Conservation (phyloP, 345 rosid species). For the Salix exigua region DNA sequence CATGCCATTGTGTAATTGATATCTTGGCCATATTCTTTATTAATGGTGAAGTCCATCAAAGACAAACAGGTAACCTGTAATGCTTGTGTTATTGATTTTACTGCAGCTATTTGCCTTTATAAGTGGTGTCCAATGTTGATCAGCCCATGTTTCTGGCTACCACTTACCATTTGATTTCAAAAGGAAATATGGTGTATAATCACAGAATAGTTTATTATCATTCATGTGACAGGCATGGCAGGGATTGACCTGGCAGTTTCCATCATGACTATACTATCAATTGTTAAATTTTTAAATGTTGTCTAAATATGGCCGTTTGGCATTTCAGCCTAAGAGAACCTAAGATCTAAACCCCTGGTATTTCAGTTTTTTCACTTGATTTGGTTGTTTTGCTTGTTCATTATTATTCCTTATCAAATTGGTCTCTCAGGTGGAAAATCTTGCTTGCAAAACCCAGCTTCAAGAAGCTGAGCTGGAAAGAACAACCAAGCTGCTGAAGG, state of each 20-base stretch:
- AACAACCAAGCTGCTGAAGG: constrained; percentile 80
- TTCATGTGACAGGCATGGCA: constrained; percentile 56
- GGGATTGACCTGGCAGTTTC: background rate
- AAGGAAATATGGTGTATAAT: constrained; percentile 68
- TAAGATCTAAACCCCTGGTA: background rate
- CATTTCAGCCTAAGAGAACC: background rate
- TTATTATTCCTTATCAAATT: constrained; percentile 19
- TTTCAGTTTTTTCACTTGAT: background rate
- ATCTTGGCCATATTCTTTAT: background rate
- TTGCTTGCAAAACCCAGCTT: constrained; percentile 68
- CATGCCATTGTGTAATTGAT: background rate
- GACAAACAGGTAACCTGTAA: constrained; percentile 95
- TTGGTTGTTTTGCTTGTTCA: constrained; percentile 13
- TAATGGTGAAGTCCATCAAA: constrained; percentile 72
- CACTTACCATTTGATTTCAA: constrained; percentile 87
- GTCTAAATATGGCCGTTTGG: background rate
- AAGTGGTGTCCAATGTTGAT: constrained; percentile 88
- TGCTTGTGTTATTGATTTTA: constrained; percentile 82
- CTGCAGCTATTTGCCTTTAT: constrained; percentile 93
- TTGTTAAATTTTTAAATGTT: background rate
- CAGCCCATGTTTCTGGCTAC: constrained; percentile 97
- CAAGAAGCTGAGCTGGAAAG: constrained; percentile 93
- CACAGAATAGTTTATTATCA: constrained; percentile 91
- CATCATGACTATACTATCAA: background rate
- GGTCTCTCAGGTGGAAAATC: constrained; percentile 72